Evolutionary conservation across 805 yeast species (phyloP), one percentile per base, ranked within the genome.

Genomic region (Pichia paraexigua): DNA sequence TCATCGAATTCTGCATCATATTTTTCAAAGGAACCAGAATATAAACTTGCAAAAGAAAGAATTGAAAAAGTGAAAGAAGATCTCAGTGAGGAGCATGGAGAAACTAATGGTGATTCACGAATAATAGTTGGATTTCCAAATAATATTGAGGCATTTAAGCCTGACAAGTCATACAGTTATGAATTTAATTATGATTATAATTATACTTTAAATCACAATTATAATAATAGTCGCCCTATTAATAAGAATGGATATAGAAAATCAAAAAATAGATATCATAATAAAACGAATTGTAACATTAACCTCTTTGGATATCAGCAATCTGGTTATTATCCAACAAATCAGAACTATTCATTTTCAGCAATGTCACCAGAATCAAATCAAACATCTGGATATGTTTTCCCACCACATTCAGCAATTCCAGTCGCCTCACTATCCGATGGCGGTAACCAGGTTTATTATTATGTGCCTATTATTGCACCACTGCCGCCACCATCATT

Each of bases 21-120:
- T n/a, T 24, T 47, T 13, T 63, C 72, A 4, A 72, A 72, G 53
- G 79, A 75, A 56, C 72, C 69, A 41, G 58, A 67, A 37, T 78
- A 78, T 56, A 70, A 67, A 53, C 63, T 63, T 47, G 76, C 52
- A 68, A 74, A 51, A 59, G 72, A 51, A 69, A 71, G 49, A 69
- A 50, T 62, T 37, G 62, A 58, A 30, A 52, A 54, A 10, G 30
- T 3, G 30, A 12, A 11, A 27, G 30, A 11, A 6, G 13, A 27
- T 10, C 12, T 10, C 9, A 25, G 24, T 17, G 17, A 15, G 5
- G n/a, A 42, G 10, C 12, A 43, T 28, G 21, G 18, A 18, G 30
- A 11, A 43, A 15, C 12, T 27, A 13, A n/a, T 3, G 5, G 24
- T 42, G 22, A 42, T 24, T 2, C 28, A 15, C 21, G n/a, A 35